Conservation (phyloP, 2,329 filamentous ascomycete genomes). For the Talaromyces sp. region DNA sequence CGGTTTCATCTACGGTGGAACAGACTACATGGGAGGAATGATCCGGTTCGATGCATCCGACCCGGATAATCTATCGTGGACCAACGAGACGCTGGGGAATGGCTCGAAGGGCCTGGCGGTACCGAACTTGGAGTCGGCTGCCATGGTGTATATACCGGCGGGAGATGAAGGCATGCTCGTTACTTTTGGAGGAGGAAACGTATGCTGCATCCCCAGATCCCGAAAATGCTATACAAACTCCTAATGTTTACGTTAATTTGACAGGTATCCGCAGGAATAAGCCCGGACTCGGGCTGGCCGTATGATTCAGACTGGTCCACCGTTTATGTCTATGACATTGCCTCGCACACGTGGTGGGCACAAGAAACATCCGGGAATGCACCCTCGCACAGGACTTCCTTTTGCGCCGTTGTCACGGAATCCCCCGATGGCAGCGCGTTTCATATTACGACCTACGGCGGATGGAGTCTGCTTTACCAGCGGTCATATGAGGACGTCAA, state of each 20-base stretch:
- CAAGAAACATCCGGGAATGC: background rate
- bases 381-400: background rate
- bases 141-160: slow-evolving; percentile 15
- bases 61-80: slow-evolving; percentile 12
- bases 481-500: slow-evolving; percentile 6
- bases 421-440: background rate
- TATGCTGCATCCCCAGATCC: background rate
- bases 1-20: slow-evolving; percentile 13
- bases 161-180: slow-evolving; percentile 15
- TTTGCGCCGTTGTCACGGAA: slow-evolving; percentile 4
- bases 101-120: slow-evolving; percentile 11
- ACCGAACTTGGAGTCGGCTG: slow-evolving; percentile 12
- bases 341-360: slow-evolving; percentile 12
- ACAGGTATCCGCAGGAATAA: slow-evolving; percentile 13
- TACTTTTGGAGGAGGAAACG: slow-evolving; percentile 14
- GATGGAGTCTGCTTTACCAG: background rate
- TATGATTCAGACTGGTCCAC: slow-evolving; percentile 12
- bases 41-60: slow-evolving; percentile 14
- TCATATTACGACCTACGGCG: slow-evolving; percentile 6
- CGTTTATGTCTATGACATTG: slow-evolving; percentile 15
- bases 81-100: slow-evolving; percentile 11
- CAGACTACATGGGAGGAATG: slow-evolving; percentile 14
- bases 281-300: slow-evolving; percentile 14
- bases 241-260: background rate
- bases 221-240: background rate